Evolutionary conservation across 2,329 filamentous ascomycete genomes (phyloP).

Genomic region (Clonostachys rhizophaga): DNA sequence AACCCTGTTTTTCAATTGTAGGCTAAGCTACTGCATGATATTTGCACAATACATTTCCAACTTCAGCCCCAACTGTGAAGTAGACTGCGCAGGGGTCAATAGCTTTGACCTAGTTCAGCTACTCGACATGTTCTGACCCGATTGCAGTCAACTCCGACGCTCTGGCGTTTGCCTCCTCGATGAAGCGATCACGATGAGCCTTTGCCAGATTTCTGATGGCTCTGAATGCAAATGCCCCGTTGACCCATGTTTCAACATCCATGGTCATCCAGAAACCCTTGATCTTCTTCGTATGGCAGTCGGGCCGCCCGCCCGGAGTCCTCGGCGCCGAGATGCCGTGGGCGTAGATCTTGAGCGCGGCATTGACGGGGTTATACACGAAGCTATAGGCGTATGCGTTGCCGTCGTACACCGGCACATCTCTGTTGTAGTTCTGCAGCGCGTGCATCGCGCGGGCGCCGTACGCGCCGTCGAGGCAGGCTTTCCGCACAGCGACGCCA

Average conservation of each 20-base stretch:
- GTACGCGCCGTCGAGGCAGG: conserved; percentile 26
- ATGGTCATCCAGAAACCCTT: conserved; percentile 15
- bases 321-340: conserved; percentile 22
- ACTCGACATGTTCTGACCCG: too few species aligned
- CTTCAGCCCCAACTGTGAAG: too few species aligned
- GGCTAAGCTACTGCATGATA: too few species aligned
- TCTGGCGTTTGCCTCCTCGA: conserved; percentile 18
- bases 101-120: too few species aligned
- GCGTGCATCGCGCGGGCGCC: conserved; percentile 28
- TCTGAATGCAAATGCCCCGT: conserved; percentile 27
- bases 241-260: conserved; percentile 16
- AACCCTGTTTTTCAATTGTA: too few species aligned
- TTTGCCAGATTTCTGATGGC: conserved; percentile 31
- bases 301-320: conserved; percentile 17
- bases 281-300: conserved; percentile 33
- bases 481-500: conserved; percentile 23
- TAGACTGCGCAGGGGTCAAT: too few species aligned
- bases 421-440: conserved; percentile 24
- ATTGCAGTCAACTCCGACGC: not conserved
- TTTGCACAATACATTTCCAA: too few species aligned
- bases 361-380: conserved; percentile 19
- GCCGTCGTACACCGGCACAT: conserved; percentile 24
- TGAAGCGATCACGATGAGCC: conserved; percentile 25
- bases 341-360: conserved; percentile 27
- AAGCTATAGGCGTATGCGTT: conserved; percentile 28